Conservation (phyloP, 108 stramenopile genomes). For the Mediolabrus comicus region DNA sequence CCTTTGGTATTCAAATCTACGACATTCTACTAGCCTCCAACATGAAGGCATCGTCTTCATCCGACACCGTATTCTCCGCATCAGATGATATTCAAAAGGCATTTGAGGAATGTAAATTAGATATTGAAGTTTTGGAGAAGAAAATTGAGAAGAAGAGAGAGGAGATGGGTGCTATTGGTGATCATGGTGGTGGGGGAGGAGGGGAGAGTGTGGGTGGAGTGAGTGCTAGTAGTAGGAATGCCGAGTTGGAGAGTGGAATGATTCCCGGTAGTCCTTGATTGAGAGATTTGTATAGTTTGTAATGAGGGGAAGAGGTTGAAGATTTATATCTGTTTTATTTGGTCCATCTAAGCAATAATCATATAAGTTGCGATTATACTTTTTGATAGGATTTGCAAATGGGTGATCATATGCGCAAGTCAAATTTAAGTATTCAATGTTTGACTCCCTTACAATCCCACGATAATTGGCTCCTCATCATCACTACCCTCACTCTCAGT, state of each 20-base stretch:
- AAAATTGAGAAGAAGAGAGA: constrained; percentile 25
- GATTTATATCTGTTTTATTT: too few relatives aligned
- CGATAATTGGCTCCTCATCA: constrained; percentile 30
- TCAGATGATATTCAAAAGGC: constrained; percentile 37
- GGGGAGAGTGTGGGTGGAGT: neutral
- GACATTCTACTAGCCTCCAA: constrained; percentile 63
- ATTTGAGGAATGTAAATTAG: constrained; percentile 28
- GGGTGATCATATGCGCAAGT: too few relatives aligned
- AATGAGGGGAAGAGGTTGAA: too few relatives aligned
- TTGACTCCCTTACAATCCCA: too few relatives aligned
- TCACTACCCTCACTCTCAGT: constrained; percentile 30
- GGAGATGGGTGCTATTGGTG: constrained; percentile 44
- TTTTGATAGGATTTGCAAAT: too few relatives aligned
- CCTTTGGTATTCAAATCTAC: constrained; percentile 80
- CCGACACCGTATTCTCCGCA: constrained; percentile 11
- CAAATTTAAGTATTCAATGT: too few relatives aligned
- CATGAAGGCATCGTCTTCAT: neutral
- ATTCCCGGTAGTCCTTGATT: neutral
- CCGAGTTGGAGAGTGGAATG: constrained; percentile 16
- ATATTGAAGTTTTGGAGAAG: constrained; percentile 29
- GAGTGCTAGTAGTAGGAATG: constrained; percentile 3
- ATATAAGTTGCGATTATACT: too few relatives aligned
- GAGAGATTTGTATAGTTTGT: too few relatives aligned
- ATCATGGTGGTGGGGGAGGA: constrained; percentile 1
- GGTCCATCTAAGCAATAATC: too few relatives aligned